Conservation (phyloP, 1,139 yeast species). For the Sugiyamaella sp. region DNA sequence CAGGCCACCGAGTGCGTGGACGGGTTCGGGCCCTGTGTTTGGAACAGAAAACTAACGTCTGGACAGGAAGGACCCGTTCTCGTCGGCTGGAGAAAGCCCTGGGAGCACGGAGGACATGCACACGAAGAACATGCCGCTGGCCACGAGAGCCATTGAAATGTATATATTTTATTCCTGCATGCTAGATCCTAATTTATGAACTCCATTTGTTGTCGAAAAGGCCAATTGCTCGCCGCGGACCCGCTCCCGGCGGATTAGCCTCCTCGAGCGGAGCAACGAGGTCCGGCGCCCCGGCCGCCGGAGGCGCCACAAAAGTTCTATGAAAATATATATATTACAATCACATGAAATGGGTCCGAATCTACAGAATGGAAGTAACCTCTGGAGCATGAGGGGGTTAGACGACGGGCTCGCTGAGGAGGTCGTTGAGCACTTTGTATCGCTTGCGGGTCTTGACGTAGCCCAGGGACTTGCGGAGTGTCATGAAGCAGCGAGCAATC, state of each 20-base stretch:
- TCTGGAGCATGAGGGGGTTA: too few species aligned
- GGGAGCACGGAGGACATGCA: constrained; percentile 44
- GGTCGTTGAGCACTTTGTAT: constrained; percentile 40
- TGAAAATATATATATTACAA: not conserved
- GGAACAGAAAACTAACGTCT: constrained; percentile 20
- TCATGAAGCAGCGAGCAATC: constrained; percentile 40
- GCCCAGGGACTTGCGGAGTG: constrained; percentile 34
- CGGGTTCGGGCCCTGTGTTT: too few species aligned
- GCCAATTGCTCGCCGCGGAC: too few species aligned
- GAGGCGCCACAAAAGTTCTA: too few species aligned
- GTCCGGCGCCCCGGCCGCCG: too few species aligned
- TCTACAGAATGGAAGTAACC: too few species aligned
- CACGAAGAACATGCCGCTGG: constrained; percentile 29
- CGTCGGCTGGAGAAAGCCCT: constrained; percentile 48
- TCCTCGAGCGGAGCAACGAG: too few species aligned
- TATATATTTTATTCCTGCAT: not conserved
- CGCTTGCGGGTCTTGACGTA: constrained; percentile 39
- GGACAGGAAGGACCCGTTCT: constrained; percentile 45
- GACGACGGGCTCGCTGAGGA: constrained; percentile 3
- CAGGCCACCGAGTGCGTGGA: not conserved
- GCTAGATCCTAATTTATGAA: not conserved
- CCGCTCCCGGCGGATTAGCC: too few species aligned
- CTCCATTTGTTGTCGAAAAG: too few species aligned
- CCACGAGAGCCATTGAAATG: constrained; percentile 15
- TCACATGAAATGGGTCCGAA: constrained; percentile 1